Percentiles rank a stretch among this genome's conserved stretches.
Evolutionary conservation across 306 rosid genomes (phyloP).

Genomic region (Citrullus colocynthis): DNA sequence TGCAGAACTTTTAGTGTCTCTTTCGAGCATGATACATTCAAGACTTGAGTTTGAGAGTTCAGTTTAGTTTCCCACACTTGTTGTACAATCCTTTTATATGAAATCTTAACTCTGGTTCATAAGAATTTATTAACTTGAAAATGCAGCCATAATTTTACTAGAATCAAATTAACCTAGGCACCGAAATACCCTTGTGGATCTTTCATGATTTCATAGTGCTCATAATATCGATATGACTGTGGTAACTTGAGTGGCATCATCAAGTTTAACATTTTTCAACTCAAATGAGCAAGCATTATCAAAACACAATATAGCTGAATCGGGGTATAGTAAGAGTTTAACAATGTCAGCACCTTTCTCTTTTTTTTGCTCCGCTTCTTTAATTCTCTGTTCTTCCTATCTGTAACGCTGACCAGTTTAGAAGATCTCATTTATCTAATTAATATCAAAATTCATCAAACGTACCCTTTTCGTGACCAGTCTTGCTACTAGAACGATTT

Average conservation of each 20-base stretch:
- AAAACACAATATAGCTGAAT: not conserved
- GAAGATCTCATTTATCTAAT: not conserved
- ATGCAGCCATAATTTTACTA: not conserved
- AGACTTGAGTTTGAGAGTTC: not conserved
- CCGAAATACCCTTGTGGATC: not conserved
- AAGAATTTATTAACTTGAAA: not conserved
- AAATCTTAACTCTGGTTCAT: not conserved
- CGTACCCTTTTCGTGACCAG: slow-evolving; percentile 62
- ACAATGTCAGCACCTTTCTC: slow-evolving; percentile 58
- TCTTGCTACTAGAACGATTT: slow-evolving; percentile 62
- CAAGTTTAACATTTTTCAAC: not conserved
- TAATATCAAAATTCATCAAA: slow-evolving; percentile 8
- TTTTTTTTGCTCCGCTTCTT: slow-evolving; percentile 89
- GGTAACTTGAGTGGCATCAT: not conserved
- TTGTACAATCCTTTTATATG: not conserved
- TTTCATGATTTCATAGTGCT: not conserved
- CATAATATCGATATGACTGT: not conserved
- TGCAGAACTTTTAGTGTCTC: not conserved
- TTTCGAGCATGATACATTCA: not conserved
- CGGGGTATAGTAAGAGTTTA: not conserved
- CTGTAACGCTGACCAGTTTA: slow-evolving; percentile 30
- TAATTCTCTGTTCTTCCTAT: slow-evolving; percentile 56
- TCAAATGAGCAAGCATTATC: not conserved
- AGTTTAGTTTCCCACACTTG: not conserved
- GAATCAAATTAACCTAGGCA: not conserved